Conservation (phyloP, 352 stramenopile genomes). For the Plasmopara viticola region DNA sequence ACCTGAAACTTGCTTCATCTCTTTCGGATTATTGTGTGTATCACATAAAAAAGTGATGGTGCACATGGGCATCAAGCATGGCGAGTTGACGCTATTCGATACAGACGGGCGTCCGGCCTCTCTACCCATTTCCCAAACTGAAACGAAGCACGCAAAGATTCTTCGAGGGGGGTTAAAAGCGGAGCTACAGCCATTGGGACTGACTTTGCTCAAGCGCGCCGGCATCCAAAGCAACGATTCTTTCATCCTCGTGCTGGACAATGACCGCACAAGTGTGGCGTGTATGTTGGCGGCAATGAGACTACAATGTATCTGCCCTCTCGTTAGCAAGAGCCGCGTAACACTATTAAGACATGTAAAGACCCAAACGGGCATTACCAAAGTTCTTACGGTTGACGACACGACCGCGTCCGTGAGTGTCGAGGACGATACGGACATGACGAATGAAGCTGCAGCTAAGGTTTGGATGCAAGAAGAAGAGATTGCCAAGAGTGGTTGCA, state of each 20-base stretch:
- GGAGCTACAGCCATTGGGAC: slow-evolving; percentile 42
- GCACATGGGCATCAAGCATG: slow-evolving; percentile 56
- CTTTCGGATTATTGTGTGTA: neutral
- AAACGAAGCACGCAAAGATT: slow-evolving; percentile 25
- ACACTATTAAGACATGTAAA: slow-evolving; percentile 44
- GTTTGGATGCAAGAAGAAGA: slow-evolving; percentile 34
- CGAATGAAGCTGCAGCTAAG: slow-evolving; percentile 1
- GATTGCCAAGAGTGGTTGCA: slow-evolving; percentile 31
- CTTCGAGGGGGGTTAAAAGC: slow-evolving; percentile 37
- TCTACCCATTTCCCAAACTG: slow-evolving; percentile 4
- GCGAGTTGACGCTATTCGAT: slow-evolving; percentile 47
- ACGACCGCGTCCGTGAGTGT: slow-evolving; percentile 14
- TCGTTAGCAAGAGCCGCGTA: slow-evolving; percentile 45
- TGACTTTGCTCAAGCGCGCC: slow-evolving; percentile 30
- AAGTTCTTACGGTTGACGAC: slow-evolving; percentile 49
- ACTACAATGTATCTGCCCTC: slow-evolving; percentile 44
- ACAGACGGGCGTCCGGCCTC: slow-evolving; percentile 8
- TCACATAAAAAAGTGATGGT: slow-evolving; percentile 10
- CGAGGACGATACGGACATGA: slow-evolving; percentile 17
- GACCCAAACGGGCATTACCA: slow-evolving; percentile 51
- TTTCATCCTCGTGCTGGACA: slow-evolving; percentile 72
- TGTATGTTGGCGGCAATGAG: slow-evolving; percentile 69
- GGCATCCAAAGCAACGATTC: slow-evolving; percentile 30
- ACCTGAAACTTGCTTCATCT: too few species aligned
- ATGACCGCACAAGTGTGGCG: slow-evolving; percentile 63